Conservation (phyloP, 169 alveolate genomes). For the Cryptosporidium bovis region DNA sequence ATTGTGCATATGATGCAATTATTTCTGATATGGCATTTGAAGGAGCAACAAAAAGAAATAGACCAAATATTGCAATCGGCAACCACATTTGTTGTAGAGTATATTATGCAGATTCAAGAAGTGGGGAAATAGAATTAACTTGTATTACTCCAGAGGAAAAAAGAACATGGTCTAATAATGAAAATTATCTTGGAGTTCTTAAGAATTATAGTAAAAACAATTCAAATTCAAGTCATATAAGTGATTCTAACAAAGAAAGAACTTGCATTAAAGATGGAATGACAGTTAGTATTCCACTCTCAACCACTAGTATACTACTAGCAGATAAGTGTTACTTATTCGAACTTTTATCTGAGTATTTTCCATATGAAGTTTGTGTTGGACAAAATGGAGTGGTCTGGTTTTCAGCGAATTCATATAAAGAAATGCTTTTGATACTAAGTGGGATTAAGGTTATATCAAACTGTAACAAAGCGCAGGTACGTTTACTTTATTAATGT, state of each 20-base stretch:
- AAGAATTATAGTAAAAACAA: slow-evolving; percentile 40
- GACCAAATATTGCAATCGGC: slow-evolving; percentile 26
- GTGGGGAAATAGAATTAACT: slow-evolving; percentile 66
- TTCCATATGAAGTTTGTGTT: slow-evolving; percentile 62
- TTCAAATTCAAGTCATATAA: neutral
- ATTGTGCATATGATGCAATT: slow-evolving; percentile 35
- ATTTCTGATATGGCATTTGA: slow-evolving; percentile 68
- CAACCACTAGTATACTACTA: slow-evolving; percentile 45
- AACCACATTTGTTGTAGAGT: slow-evolving; percentile 47
- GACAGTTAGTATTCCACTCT: slow-evolving; percentile 27
- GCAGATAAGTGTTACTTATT: slow-evolving; percentile 57
- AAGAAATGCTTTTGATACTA: slow-evolving; percentile 50
- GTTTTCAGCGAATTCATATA: slow-evolving; percentile 39
- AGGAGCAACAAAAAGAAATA: slow-evolving; percentile 71
- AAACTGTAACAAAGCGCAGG: slow-evolving; percentile 60
- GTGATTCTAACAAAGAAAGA: neutral
- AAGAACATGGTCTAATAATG: slow-evolving; percentile 63
- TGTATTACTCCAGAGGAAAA: slow-evolving; percentile 71
- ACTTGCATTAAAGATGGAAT: slow-evolving; percentile 68
- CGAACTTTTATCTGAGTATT: slow-evolving; percentile 31
- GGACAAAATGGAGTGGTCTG: slow-evolving; percentile 65
- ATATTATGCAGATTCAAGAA: slow-evolving; percentile 24
- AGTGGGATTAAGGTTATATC: slow-evolving; percentile 33
- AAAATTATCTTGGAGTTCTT: slow-evolving; percentile 58
- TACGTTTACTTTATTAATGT: slow-evolving; percentile 6